A percentile compares a stretch with the other conserved stretches of the same genome.
Conservation (phyloP, 2,329 filamentous ascomycete species). For the Diaporthe destruens region DNA sequence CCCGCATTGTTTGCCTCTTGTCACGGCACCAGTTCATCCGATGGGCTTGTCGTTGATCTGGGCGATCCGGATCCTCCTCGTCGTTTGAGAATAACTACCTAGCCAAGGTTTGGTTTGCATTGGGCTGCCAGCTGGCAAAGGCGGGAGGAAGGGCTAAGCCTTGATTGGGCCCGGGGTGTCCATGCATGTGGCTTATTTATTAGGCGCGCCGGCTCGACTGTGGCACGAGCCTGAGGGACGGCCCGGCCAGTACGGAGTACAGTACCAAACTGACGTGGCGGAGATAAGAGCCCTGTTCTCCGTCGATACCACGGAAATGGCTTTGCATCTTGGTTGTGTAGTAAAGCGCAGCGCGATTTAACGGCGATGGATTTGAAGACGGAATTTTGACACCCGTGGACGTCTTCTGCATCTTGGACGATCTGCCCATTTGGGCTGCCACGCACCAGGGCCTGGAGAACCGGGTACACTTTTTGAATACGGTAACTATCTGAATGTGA, state of each 20-base stretch:
- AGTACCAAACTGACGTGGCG: neutral
- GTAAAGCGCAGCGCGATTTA: too few relatives aligned
- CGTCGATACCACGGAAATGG: too few relatives aligned
- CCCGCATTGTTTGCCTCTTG: neutral
- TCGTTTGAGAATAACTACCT: neutral
- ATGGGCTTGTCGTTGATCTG: neutral
- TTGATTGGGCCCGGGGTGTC: neutral
- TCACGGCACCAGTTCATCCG: neutral
- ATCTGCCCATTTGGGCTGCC: too few relatives aligned
- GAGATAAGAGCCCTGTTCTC: neutral
- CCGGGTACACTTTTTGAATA: too few relatives aligned
- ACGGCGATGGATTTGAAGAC: too few relatives aligned
- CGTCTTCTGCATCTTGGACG: too few relatives aligned
- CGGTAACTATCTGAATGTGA: too few relatives aligned
- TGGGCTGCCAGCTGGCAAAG: neutral
- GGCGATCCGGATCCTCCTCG: neutral
- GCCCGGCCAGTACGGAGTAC: neutral
- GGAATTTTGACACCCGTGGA: too few relatives aligned
- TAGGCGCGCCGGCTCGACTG: neutral
- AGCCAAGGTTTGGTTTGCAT: too few relatives aligned
- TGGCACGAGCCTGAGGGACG: neutral
- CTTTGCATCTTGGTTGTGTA: too few relatives aligned
- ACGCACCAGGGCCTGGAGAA: too few relatives aligned
- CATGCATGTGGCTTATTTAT: neutral
- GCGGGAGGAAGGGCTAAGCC: neutral